A percentile compares a stretch with the other conserved stretches of the same genome.
Evolutionary conservation across 1,139 yeast species (phyloP).

Genomic region (Meyerozyma smithsonii): DNA sequence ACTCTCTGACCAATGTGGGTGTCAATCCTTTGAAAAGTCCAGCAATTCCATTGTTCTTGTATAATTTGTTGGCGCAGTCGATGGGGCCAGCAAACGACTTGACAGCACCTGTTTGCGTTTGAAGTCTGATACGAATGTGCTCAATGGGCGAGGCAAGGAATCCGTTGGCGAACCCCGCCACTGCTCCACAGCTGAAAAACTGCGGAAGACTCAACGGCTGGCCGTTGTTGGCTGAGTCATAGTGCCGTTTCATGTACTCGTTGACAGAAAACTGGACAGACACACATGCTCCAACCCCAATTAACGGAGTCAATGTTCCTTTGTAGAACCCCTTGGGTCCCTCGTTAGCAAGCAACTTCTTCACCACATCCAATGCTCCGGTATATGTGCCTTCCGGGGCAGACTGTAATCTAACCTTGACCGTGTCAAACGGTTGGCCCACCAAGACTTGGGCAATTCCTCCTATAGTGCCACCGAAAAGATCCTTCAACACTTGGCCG

Average conservation of each 20-base stretch:
- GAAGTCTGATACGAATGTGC: constrained; percentile 85
- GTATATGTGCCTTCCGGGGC: constrained; percentile 72
- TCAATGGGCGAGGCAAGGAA: constrained; percentile 88
- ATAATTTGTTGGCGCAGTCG: constrained; percentile 65
- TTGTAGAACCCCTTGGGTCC: constrained; percentile 82
- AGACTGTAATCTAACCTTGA: constrained; percentile 85
- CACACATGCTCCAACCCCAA: constrained; percentile 93
- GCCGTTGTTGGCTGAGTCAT: constrained; percentile 39
- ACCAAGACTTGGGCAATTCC: constrained; percentile 91
- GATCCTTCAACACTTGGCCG: constrained; percentile 67
- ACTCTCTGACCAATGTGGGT: constrained; percentile 80
- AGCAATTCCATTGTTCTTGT: constrained; percentile 47
- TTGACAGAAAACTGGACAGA: constrained; percentile 81
- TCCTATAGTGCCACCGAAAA: constrained; percentile 87
- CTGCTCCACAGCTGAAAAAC: constrained; percentile 76
- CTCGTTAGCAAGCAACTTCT: constrained; percentile 63
- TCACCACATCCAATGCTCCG: constrained; percentile 75
- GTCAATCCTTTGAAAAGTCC: constrained; percentile 74
- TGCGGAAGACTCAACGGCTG: constrained; percentile 46
- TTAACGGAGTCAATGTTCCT: constrained; percentile 76
- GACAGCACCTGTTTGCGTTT: constrained; percentile 62
- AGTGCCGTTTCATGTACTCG: constrained; percentile 85
- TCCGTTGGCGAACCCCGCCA: constrained; percentile 87
- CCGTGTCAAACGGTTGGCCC: constrained; percentile 97
- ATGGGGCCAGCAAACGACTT: constrained; percentile 66